phyloP scores from a whole-genome alignment of 257 asterid species.

The Solanum dulcamara region DNA sequence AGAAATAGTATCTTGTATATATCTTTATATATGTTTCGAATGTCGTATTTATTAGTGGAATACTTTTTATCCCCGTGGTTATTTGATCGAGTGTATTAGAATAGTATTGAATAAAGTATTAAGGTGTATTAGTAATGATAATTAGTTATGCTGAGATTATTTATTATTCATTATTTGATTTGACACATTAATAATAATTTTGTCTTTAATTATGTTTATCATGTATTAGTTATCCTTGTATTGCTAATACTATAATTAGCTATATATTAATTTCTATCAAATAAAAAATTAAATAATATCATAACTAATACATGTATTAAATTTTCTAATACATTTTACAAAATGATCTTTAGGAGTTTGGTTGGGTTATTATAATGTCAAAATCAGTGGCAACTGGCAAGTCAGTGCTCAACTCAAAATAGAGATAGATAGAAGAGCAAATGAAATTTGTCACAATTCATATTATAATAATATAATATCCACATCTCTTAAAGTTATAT shows the following conservation, averaged over 20 bases:
- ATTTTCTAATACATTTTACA: not conserved
- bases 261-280: not conserved
- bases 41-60: not conserved
- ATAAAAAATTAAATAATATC: too few relatives aligned
- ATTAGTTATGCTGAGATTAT: too few relatives aligned
- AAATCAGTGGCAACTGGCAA: not conserved
- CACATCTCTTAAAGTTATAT: not conserved
- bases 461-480: not conserved
- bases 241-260: not conserved
- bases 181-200: too few relatives aligned
- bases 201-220: not conserved
- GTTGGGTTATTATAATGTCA: not conserved
- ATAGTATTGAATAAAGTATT: too few relatives aligned
- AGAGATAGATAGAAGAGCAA: not conserved
- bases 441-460: not conserved
- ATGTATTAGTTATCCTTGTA: not conserved
- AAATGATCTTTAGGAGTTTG: too few relatives aligned
- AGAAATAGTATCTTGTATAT: not conserved
- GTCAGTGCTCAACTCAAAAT: not conserved
- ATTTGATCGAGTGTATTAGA: not conserved
- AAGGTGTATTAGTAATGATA: too few relatives aligned
- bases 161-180: too few relatives aligned
- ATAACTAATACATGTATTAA: too few relatives aligned
- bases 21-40: not conserved
- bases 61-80: not conserved